phyloP scores from a whole-genome alignment of 1,284 basidiomycete species.

The Porogramme epimiltina region DNA sequence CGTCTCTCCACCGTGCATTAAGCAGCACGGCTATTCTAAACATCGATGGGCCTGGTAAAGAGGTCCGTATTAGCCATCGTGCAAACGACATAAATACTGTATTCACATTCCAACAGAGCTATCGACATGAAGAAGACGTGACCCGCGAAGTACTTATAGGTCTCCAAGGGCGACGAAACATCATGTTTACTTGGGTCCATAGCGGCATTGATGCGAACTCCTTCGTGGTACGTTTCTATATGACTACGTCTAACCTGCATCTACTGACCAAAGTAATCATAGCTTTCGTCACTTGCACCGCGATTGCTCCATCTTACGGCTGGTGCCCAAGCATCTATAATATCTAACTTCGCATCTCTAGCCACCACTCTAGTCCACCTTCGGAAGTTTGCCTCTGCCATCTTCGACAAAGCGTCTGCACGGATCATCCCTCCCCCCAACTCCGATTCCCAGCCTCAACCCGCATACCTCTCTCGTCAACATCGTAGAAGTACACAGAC shows the following conservation, averaged over 20 bases:
- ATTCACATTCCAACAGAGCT: constrained; percentile 43
- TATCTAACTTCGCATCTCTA: constrained; percentile 53
- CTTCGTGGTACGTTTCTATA: constrained; percentile 28
- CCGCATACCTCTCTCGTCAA: constrained; percentile 16
- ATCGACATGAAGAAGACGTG: constrained; percentile 71
- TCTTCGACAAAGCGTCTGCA: constrained; percentile 37
- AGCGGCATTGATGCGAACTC: constrained; percentile 27
- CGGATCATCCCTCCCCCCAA: neutral
- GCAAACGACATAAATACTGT: no score
- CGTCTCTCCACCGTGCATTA: constrained; percentile 43
- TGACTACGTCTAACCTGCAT: neutral
- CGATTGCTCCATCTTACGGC: constrained; percentile 66
- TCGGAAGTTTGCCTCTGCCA: constrained; percentile 55
- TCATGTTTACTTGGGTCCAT: constrained; percentile 51
- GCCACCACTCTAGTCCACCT: constrained; percentile 64
- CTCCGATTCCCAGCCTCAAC: constrained; percentile 6
- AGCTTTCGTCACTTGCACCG: constrained; percentile 54
- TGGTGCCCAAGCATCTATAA: constrained; percentile 61
- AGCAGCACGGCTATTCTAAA: constrained; percentile 30
- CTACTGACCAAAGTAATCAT: constrained; percentile 1
- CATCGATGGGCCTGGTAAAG: constrained; percentile 32
- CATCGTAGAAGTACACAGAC: constrained; percentile 50
- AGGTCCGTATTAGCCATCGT: constrained; percentile 27
- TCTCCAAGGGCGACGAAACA: constrained; percentile 67
- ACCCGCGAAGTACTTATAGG: constrained; percentile 75